phyloP scores from a whole-genome alignment of 2,329 filamentous ascomycete genomes.

The Epichloe elymi region DNA sequence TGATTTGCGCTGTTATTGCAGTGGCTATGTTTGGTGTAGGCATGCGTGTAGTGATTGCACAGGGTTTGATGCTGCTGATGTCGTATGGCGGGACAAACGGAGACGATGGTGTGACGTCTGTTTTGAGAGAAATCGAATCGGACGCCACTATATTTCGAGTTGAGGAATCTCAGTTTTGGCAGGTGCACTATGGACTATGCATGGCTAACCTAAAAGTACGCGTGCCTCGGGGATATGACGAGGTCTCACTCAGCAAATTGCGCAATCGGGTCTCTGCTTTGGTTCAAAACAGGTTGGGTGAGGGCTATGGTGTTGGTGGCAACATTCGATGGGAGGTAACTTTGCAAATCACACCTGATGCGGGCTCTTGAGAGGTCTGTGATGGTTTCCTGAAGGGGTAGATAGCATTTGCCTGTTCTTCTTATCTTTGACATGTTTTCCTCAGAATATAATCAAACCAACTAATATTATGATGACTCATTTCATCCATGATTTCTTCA shows the following conservation, averaged over 20 bases:
- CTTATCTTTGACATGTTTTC: background rate
- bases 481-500: too few relatives aligned
- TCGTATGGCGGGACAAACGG: conserved; percentile 45
- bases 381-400: background rate
- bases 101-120: conserved; percentile 46
- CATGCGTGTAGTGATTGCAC: conserved; percentile 65
- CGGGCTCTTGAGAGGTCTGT: conserved; percentile 9
- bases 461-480: too few relatives aligned
- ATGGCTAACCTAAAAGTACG: conserved; percentile 87
- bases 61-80: conserved; percentile 94
- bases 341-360: conserved; percentile 51
- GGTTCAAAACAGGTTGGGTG: conserved; percentile 74
- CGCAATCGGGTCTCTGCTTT: conserved; percentile 64
- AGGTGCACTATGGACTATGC: conserved; percentile 92
- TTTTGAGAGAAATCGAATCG: conserved; percentile 74
- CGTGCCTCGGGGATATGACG: conserved; percentile 50
- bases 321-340: conserved; percentile 89
- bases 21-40: conserved; percentile 82
- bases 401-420: background rate
- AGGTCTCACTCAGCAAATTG: conserved; percentile 58
- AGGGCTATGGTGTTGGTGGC: conserved; percentile 69
- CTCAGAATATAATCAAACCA: background rate
- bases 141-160: conserved; percentile 65
- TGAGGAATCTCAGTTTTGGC: conserved; percentile 93
- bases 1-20: conserved; percentile 70